Evolutionary conservation across 306 rosid genomes (phyloP).

Genomic region (Lathyrus oleraceus): DNA sequence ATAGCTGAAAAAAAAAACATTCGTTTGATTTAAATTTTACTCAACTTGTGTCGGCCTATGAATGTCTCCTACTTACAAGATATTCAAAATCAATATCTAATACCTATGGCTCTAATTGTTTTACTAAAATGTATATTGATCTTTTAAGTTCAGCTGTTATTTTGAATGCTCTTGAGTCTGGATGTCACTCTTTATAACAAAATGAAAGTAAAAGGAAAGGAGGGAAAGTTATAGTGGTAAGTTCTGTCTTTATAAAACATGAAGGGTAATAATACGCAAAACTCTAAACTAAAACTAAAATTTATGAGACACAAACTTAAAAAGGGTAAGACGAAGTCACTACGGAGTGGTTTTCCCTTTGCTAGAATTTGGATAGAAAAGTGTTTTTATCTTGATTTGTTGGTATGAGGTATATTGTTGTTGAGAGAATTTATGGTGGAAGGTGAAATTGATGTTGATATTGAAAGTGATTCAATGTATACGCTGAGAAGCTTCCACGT

Average conservation of each 20-base stretch:
- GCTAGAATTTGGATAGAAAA: too few relatives aligned
- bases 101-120: neutral
- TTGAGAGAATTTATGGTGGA: too few relatives aligned
- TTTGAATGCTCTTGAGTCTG: constrained; percentile 1
- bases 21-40: neutral
- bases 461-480: too few relatives aligned
- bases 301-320: neutral
- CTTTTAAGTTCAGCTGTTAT: neutral
- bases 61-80: neutral
- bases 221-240: neutral
- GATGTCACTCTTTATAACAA: neutral
- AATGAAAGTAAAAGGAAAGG: constrained; percentile 16
- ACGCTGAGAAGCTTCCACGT: too few relatives aligned
- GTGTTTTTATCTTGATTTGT: too few relatives aligned
- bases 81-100: constrained; percentile 1
- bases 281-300: neutral
- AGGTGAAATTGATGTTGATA: too few relatives aligned
- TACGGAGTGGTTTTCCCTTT: too few relatives aligned
- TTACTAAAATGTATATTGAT: neutral
- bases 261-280: neutral
- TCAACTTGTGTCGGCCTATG: neutral
- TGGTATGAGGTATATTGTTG: too few relatives aligned
- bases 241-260: neutral
- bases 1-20: neutral
- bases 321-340: neutral